phyloP scores from a whole-genome alignment of 106 monocot genomes.

The Apostasia ramifera region DNA sequence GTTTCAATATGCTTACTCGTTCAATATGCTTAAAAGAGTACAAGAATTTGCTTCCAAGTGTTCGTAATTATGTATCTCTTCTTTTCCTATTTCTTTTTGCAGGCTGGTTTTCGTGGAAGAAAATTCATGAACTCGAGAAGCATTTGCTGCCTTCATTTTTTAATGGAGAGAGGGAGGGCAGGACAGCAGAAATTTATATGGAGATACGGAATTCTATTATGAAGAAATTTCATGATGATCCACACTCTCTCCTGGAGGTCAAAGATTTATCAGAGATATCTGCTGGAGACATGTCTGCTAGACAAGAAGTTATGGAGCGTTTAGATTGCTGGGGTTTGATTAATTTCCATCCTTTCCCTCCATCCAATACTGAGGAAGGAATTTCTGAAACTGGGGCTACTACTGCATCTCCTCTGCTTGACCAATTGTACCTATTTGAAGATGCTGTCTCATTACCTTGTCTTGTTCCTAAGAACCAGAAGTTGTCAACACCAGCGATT shows the following conservation, averaged over 20 bases:
- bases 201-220: constrained; percentile 76
- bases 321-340: constrained; percentile 96
- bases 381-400: constrained; percentile 19
- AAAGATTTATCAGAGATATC: constrained; percentile 55
- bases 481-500: constrained; percentile 22
- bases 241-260: constrained; percentile 44
- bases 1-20: too few relatives aligned
- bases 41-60: neutral
- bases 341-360: constrained; percentile 89
- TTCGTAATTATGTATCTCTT: neutral
- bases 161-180: constrained; percentile 68
- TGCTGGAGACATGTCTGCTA: constrained; percentile 47
- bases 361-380: constrained; percentile 21
- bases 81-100: constrained; percentile 3
- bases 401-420: constrained; percentile 27
- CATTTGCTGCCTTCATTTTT: constrained; percentile 74
- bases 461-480: constrained; percentile 21
- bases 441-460: constrained; percentile 18
- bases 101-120: constrained; percentile 98
- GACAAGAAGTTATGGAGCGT: constrained; percentile 78
- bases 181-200: constrained; percentile 70
- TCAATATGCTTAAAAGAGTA: neutral
- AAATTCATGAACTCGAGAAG: constrained; percentile 70
- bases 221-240: constrained; percentile 65
- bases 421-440: constrained; percentile 81